Conservation (phyloP, 768 basidiomycete genomes). For the Hysterangium stoloniferum region DNA sequence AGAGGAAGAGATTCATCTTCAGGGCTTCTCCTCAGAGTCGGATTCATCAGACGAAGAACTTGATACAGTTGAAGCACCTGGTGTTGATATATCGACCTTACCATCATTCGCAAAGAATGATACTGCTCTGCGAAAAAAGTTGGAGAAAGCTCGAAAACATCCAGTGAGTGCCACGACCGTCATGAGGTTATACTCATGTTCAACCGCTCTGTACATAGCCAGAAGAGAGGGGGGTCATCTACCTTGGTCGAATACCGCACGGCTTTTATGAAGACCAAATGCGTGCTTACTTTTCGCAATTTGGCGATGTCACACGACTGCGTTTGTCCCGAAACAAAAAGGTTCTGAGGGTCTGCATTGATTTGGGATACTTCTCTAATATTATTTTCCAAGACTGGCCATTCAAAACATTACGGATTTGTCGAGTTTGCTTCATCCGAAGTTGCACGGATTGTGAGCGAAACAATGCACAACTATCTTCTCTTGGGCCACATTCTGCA, state of each 20-base stretch:
- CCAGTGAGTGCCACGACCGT: constrained; percentile 41
- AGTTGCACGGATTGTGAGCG: constrained; percentile 91
- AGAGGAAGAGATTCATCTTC: constrained; percentile 32
- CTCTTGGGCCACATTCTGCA: constrained; percentile 89
- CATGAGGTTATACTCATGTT: background rate
- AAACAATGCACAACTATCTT: constrained; percentile 99
- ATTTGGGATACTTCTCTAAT: background rate
- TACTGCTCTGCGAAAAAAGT: constrained; percentile 53
- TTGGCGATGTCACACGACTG: constrained; percentile 81
- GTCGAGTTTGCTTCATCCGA: constrained; percentile 86
- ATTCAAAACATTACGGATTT: constrained; percentile 95
- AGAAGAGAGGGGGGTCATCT: constrained; percentile 75
- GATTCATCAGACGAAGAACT: constrained; percentile 75
- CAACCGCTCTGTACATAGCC: constrained; percentile 27
- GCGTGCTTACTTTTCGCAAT: constrained; percentile 88
- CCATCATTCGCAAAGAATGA: constrained; percentile 90
- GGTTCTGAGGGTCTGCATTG: constrained; percentile 31
- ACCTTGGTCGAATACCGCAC: constrained; percentile 87
- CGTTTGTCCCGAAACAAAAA: constrained; percentile 91
- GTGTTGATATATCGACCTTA: constrained; percentile 61
- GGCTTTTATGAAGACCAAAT: constrained; percentile 97
- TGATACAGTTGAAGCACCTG: constrained; percentile 39
- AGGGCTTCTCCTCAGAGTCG: constrained; percentile 69
- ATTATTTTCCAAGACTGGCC: constrained; percentile 60
- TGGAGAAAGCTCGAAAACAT: constrained; percentile 49